Evolutionary conservation across 148 eudicot genomes (phyloP), one percentile per base, ranked within the genome.

Genomic region (Vaccinium macrocarpon): DNA sequence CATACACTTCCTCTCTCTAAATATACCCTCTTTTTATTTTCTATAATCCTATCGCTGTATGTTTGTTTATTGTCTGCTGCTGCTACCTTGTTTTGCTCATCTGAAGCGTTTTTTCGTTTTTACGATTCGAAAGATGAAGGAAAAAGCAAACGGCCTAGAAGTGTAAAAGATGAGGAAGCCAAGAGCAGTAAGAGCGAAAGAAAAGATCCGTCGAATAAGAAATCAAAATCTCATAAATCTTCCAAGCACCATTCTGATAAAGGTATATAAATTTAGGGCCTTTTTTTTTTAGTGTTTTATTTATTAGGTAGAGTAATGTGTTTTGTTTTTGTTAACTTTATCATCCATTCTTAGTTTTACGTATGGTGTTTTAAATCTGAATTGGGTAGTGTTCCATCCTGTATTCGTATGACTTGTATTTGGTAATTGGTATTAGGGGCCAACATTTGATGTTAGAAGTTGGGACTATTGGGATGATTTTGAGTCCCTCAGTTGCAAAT

Each of bases 171-270:
- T 77, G 83, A 81, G 84, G 81, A 79, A 84, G 49, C 66, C 35
- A 82, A 81, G 42, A 86, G 79, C 19, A 23, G 25, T 42, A 84
- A 80, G 86, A 80, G 23, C 55, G 78, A 73, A 29, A 73, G 84
- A 25, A 79, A 80, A 51, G 79, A 73, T 68, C 72, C 81, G 52
- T 85, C 84, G 72, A 74, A 84, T 52, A 85, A 84, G 86, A 88
- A 86, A 82, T 76, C 82, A 13, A 87, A 86, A 52, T 88, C 85
- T 56, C 80, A 85, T 81, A 87, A 68, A 56, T 84, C 79, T 56
- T 89, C 87, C 77, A 87, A 83, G 75, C 90, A 71, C 84, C 90
- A 57, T 56, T 82, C 88, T 74, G 74, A 82, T 46, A 88, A 84
- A 86, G 90, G 88, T 88, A 80, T 8, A 27, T 3, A 35, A 74